Conservation (phyloP, 2,329 filamentous ascomycete genomes). For the Aspergillus clavatus region DNA sequence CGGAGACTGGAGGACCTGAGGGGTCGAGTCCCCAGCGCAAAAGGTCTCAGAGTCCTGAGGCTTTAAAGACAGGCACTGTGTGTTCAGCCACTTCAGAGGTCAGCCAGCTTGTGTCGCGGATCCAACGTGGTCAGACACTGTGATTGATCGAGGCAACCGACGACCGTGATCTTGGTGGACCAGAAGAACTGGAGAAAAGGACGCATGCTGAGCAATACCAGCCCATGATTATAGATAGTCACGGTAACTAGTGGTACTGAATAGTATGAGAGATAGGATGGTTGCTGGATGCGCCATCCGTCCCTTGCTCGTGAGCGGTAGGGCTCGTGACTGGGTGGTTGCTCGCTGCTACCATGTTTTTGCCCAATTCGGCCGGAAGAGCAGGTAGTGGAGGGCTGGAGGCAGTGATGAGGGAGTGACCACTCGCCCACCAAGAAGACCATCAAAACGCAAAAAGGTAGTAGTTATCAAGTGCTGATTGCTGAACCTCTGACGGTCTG, state of each 20-base stretch:
- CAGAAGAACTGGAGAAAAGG: slow-evolving; percentile 12
- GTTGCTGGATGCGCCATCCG: not conserved
- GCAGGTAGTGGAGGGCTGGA: too few species aligned
- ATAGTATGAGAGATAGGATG: too few species aligned
- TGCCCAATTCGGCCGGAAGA: not conserved
- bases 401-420: too few species aligned
- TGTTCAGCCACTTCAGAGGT: slow-evolving; percentile 6
- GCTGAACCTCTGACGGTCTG: not conserved
- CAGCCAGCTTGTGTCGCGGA: slow-evolving; percentile 5
- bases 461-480: not conserved
- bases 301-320: not conserved
- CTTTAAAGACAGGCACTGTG: not conserved
- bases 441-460: too few species aligned
- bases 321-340: not conserved
- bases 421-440: too few species aligned
- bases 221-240: not conserved
- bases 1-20: too few species aligned
- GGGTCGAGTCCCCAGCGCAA: not conserved
- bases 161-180: slow-evolving; percentile 13
- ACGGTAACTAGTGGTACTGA: too few species aligned
- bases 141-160: slow-evolving; percentile 12
- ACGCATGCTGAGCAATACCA: slow-evolving; percentile 1
- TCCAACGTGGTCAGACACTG: slow-evolving; percentile 13
- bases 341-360: too few species aligned
- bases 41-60: not conserved